Base-by-base conservation (phyloP, 768 basidiomycete genomes). In the Lactifluus pinguis region DNA sequence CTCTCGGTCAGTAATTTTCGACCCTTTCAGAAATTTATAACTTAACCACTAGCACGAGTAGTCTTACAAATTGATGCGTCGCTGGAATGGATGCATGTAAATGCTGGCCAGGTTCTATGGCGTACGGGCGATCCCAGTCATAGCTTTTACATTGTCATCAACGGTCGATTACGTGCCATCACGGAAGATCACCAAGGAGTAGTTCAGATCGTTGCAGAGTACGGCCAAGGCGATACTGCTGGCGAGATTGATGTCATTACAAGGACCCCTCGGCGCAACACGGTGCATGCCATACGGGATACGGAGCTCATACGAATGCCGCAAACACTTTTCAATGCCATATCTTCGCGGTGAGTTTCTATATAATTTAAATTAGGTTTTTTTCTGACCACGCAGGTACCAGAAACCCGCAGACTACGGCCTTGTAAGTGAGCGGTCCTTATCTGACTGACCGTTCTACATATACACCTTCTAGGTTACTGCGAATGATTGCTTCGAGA, bases 171-270 rank as follows among this genome's bases (percentile, higher is more conserved):
- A 17, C 84, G 97, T 63, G 90, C 93, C 2, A 87, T 98, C 61
- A 80, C 83, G 14, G 94, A 98, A 68, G 83, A 82, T 25, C 84
- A 87, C 30, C 79, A 76, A 32, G 92, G 89, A 6, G 84, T 80
- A 39, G 85, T 95, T 41, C 81, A 81, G 10, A 94, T 98, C 51
- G 78, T 88, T 2, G 91, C 85, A 8, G 97, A 99, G 76, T 95
- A 95, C 68, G 97, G 97, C 42, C 95, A 98, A 72, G 95, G 94
- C 10, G 95, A 98, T 69, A 90, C 91, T 0, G 93, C 98, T 52
- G 97, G 97, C 29, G 97, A 99, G 72, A 79, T 99, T 13, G 97
- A 98, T 71, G 97, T 97, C 55, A 98, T 99, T 68, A 97, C 95
- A 8, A 89, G 87, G 67, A 89, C 86, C 17, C 82, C 83, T 3